These are phyloP conservation scores for Malassezia sympodialis DNA, from an alignment of 1,284 basidiomycete species.

Conservation along the genomic window DNA sequence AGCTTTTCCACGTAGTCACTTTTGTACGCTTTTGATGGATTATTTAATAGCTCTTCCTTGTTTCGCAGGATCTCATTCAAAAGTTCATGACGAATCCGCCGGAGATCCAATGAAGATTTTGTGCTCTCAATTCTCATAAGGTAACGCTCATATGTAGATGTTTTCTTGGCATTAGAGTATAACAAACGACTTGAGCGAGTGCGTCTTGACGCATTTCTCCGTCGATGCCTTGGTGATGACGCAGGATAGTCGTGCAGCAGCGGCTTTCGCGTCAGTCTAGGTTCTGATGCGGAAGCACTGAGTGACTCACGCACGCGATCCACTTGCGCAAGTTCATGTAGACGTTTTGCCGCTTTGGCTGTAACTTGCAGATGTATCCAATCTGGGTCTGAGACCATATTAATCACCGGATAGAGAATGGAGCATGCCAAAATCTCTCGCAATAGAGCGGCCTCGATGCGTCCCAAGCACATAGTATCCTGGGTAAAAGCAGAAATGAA, in stretches of 20 bases:
- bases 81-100: neutral
- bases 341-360: neutral
- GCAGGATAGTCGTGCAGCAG: neutral
- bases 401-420: constrained; percentile 73
- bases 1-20: neutral
- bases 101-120: constrained; percentile 79
- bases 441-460: constrained; percentile 62
- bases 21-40: neutral
- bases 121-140: constrained; percentile 51
- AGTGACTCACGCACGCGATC: neutral
- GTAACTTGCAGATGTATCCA: constrained; percentile 51
- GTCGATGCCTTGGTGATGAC: neutral
- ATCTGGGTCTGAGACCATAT: constrained; percentile 84
- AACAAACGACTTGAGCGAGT: neutral
- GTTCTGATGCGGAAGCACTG: neutral
- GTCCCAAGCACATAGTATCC: constrained; percentile 62
- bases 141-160: neutral
- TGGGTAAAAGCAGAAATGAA: constrained; percentile 66
- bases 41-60: neutral
- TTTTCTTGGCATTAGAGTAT: neutral
- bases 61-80: neutral
- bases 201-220: neutral
- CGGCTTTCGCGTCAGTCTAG: neutral
- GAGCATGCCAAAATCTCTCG: constrained; percentile 73
- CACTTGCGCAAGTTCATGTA: neutral